Conservation (phyloP, 805 yeast genomes). For the Hanseniaspora meyeri region DNA sequence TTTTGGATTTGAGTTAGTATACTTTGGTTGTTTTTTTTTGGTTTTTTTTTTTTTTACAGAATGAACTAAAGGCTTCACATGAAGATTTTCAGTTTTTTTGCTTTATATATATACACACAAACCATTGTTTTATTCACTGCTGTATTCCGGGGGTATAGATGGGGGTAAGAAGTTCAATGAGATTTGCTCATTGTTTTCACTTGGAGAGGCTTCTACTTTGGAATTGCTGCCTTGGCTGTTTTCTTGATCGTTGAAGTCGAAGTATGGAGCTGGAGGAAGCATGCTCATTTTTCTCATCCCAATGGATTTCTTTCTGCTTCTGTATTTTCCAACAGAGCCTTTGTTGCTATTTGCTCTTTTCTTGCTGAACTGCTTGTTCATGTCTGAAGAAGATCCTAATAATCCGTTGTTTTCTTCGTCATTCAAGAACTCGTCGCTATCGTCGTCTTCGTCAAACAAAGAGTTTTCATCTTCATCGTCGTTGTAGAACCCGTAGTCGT, state of each 20-base stretch:
- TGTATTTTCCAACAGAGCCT: neutral
- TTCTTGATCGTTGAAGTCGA: constrained; percentile 22
- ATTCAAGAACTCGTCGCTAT: neutral
- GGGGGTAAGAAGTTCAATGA: constrained; percentile 27
- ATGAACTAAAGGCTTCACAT: neutral
- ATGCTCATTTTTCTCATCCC: neutral
- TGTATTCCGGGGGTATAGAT: constrained; percentile 30
- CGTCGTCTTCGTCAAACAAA: neutral
- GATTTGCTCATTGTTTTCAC: constrained; percentile 23
- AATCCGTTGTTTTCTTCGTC: constrained; percentile 1
- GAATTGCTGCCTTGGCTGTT: constrained; percentile 15
- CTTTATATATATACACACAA: neutral
- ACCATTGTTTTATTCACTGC: constrained; percentile 17
- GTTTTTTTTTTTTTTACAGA: neutral
- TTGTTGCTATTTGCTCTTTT: neutral
- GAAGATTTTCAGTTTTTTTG: neutral
- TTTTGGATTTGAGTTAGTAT: constrained; percentile 2
- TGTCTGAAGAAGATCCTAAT: neutral
- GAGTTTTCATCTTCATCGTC: constrained; percentile 1
- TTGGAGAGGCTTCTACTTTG: neutral
- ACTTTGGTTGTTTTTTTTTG: no score
- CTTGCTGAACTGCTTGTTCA: neutral
- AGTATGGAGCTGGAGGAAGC: constrained; percentile 28
- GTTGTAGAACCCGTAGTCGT: constrained; percentile 12
- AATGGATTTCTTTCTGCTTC: constrained; percentile 8